phyloP scores from a whole-genome alignment of 2,329 filamentous ascomycete genomes.

The Alternaria sp. region DNA sequence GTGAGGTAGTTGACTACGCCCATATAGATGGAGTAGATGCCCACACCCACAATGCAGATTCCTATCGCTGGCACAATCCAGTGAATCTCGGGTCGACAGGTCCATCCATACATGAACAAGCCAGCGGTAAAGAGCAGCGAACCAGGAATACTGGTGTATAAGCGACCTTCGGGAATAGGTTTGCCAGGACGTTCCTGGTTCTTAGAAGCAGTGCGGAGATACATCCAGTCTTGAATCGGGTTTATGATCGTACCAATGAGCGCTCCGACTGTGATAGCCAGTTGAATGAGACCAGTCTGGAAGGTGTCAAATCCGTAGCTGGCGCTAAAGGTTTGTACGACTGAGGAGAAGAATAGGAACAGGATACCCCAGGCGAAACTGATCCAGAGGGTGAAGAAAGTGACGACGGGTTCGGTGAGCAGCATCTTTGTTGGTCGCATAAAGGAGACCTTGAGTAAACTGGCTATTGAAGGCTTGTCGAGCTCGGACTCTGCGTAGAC shows the following conservation, averaged over 20 bases:
- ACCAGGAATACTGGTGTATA: slow-evolving; percentile 56
- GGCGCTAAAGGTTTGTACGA: slow-evolving; percentile 52
- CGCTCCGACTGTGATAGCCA: slow-evolving; percentile 55
- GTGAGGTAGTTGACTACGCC: slow-evolving; percentile 60
- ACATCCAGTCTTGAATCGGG: slow-evolving; percentile 49
- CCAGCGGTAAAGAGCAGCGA: slow-evolving; percentile 49
- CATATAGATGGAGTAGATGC: slow-evolving; percentile 54
- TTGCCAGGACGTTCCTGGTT: slow-evolving; percentile 52
- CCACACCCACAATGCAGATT: slow-evolving; percentile 14
- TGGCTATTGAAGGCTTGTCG: slow-evolving; percentile 26
- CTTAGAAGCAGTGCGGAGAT: slow-evolving; percentile 39
- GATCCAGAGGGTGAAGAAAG: slow-evolving; percentile 57
- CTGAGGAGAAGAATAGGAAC: slow-evolving; percentile 55
- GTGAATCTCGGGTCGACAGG: slow-evolving; percentile 40
- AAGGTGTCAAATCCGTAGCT: slow-evolving; percentile 50
- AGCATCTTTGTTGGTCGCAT: slow-evolving; percentile 54
- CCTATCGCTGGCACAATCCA: slow-evolving; percentile 42
- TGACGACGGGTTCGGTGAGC: slow-evolving; percentile 55
- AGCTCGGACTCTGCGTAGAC: slow-evolving; percentile 46
- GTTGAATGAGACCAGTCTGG: slow-evolving; percentile 52
- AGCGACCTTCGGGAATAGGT: slow-evolving; percentile 55
- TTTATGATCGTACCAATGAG: slow-evolving; percentile 54
- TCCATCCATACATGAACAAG: slow-evolving; percentile 37
- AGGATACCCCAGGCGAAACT: slow-evolving; percentile 57
- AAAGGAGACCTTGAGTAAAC: slow-evolving; percentile 52